Evolutionary conservation across 352 stramenopile species (phyloP), one percentile per base, ranked within the genome.

Genomic region (Globisporangium recalcitrans): DNA sequence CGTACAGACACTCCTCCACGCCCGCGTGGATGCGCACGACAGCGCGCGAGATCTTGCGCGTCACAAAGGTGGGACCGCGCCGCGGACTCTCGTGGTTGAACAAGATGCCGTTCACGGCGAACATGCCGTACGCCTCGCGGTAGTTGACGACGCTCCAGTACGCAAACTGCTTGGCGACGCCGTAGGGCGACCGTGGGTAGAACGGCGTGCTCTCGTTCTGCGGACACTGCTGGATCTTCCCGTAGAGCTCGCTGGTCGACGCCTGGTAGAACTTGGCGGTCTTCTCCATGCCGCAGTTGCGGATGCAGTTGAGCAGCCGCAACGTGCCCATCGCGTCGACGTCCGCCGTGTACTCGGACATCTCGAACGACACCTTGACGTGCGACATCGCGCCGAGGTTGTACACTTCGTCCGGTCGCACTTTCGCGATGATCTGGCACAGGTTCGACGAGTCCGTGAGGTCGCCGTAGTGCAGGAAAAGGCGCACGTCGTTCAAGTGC

Each of bases 81-180:
- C 97, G 92, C 40, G 97, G 97, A 63, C 93, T 98, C 74, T 99
- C 97, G 76, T 99, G 97, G 83, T 99, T 99, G 87, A 99, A 99
- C 21, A 99, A 72, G 69, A 99, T 99, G 54, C 97, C 97, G 64
- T 99, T 99, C 47, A 94, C 95, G 13, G 97, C 82, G 65, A 87
- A 96, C 83, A 96, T 96, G 52, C 77, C 77, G 74, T 98, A 98
- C 11, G 97, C 97, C 74, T 99, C 97, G 58, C 97, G 90, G 72
- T 99, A 99, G 81, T 99, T 99, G 44, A 99, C 88, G 9, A 99
- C 78, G 64, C 98, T 99, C 97, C 97, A 99, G 71, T 94, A 99
- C 0, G 96, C 97, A 74, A 98, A 99, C 77, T 99, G 97, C 82
- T 99, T 99, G 34, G 97, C 96, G 34, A 98, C 82, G 32, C 96